These are phyloP conservation scores for Penicillium turbatum DNA, from an alignment of 495 filamentous ascomycete genomes.

Conservation along the genomic window DNA sequence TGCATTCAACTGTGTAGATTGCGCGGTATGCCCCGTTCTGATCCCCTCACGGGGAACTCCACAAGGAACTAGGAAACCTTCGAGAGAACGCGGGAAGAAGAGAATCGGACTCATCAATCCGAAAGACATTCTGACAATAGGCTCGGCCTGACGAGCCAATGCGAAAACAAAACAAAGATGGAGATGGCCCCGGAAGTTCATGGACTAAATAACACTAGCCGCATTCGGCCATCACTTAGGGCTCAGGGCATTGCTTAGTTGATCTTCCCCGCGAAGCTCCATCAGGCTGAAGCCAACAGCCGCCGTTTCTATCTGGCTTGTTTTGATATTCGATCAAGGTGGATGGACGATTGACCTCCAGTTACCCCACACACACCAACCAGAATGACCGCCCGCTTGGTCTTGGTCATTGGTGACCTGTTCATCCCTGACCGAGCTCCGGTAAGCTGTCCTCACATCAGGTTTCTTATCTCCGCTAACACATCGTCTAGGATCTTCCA, in stretches of 20 bases:
- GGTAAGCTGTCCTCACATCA: conserved; percentile 41
- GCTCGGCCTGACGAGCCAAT: conserved; percentile 16
- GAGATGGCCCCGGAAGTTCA: background rate
- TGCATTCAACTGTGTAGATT: conserved; percentile 6
- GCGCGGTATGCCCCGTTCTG: conserved; percentile 14
- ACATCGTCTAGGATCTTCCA: conserved; percentile 67
- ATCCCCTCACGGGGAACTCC: conserved; percentile 18
- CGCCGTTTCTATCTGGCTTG: conserved; percentile 4
- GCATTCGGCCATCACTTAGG: conserved; percentile 16
- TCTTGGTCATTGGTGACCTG: conserved; percentile 92
- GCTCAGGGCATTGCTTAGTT: conserved; percentile 28
- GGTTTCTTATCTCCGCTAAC: conserved; percentile 20
- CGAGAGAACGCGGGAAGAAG: background rate
- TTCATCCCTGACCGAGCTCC: conserved; percentile 95
- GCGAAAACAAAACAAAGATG: conserved; percentile 1
- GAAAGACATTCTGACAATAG: conserved; percentile 9
- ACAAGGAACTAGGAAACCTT: conserved; percentile 8
- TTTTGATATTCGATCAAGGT: conserved; percentile 18
- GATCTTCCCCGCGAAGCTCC: conserved; percentile 40
- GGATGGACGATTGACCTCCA: conserved; percentile 27
- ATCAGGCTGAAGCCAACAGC: conserved; percentile 13
- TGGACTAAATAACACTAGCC: conserved; percentile 6
- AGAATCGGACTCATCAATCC: conserved; percentile 7
- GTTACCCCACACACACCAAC: conserved; percentile 13
- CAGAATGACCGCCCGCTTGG: conserved; percentile 72